phyloP scores from a whole-genome alignment of 2,329 filamentous ascomycete genomes.

The Hypoxylon sp. region DNA sequence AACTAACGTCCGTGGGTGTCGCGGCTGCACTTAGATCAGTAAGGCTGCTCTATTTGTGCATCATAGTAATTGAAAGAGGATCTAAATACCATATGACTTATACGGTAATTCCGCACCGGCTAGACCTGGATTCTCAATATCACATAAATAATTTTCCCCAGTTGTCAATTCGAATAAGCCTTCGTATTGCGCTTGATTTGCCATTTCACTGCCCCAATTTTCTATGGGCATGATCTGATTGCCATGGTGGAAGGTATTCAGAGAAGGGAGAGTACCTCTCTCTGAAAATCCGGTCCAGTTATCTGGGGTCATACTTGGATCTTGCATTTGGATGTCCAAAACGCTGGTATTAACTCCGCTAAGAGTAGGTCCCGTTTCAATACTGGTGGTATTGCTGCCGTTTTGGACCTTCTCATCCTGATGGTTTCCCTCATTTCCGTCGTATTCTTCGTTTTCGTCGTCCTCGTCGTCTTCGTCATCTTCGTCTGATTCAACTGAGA shows the following conservation, averaged over 20 bases:
- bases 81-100: constrained; percentile 7
- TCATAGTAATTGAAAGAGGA: not conserved
- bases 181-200: constrained; percentile 7
- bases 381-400: not conserved
- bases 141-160: constrained; percentile 9
- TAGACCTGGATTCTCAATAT: constrained; percentile 7
- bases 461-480: constrained; percentile 11
- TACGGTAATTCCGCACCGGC: not conserved
- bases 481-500: constrained; percentile 8
- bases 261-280: constrained; percentile 1
- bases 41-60: not conserved
- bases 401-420: not conserved
- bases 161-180: constrained; percentile 1
- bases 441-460: constrained; percentile 8
- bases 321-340: constrained; percentile 12
- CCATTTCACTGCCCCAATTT: not conserved
- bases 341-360: not conserved
- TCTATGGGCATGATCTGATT: not conserved
- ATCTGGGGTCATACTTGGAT: not conserved
- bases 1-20: constrained; percentile 5
- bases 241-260: constrained; percentile 1
- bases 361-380: not conserved
- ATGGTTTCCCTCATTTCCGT: not conserved
- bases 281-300: constrained; percentile 7
- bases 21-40: not conserved